Conservation (phyloP, 1,284 basidiomycete genomes). For the Pseudozyma thailandica region DNA sequence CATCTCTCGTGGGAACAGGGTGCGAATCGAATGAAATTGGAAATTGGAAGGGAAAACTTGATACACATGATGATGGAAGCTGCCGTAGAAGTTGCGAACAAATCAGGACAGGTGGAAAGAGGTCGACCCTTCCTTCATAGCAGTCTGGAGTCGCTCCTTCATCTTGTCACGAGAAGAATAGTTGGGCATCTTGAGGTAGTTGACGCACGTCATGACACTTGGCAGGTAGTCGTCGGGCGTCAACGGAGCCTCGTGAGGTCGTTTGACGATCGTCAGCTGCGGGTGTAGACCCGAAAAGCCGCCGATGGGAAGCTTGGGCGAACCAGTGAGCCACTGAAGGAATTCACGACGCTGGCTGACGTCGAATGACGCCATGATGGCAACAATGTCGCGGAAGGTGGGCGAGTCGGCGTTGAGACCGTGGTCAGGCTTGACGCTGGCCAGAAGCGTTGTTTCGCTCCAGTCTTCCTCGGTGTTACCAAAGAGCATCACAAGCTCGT, state of each 20-base stretch:
- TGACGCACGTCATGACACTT: constrained; percentile 98
- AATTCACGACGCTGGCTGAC: constrained; percentile 81
- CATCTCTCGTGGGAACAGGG: too few species aligned
- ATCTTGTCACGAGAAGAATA: constrained; percentile 63
- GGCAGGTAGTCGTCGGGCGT: constrained; percentile 94
- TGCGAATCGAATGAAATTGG: background rate
- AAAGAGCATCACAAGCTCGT: constrained; percentile 92
- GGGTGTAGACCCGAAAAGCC: constrained; percentile 96
- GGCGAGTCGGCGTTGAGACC: constrained; percentile 95
- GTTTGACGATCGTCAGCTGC: constrained; percentile 93
- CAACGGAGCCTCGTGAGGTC: constrained; percentile 82
- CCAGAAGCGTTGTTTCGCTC: constrained; percentile 77
- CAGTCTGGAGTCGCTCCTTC: constrained; percentile 56
- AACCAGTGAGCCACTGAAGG: constrained; percentile 96
- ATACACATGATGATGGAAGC: constrained; percentile 5
- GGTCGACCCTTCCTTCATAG: constrained; percentile 64
- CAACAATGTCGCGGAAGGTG: constrained; percentile 85
- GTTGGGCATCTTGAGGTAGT: constrained; percentile 70
- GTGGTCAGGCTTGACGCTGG: constrained; percentile 95
- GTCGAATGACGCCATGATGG: constrained; percentile 86
- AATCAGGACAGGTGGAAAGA: constrained; percentile 65
- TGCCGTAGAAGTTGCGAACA: background rate
- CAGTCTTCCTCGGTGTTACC: constrained; percentile 85
- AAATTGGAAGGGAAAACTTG: constrained; percentile 2
- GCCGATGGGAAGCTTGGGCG: constrained; percentile 77